phyloP scores from a whole-genome alignment of 805 yeast species.

The Saccharomyces mikatae region DNA sequence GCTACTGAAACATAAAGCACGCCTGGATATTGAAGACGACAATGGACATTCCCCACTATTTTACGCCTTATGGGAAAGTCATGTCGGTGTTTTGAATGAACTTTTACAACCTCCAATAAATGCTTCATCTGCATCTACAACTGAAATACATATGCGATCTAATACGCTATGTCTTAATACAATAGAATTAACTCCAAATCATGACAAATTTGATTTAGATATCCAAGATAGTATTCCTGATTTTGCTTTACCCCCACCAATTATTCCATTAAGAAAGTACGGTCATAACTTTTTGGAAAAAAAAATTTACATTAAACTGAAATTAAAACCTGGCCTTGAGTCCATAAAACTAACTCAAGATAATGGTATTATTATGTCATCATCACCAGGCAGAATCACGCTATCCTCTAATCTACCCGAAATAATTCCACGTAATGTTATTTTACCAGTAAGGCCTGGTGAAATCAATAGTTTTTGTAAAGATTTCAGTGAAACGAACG shows the following conservation, averaged over 20 bases:
- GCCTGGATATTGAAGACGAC: slow-evolving; percentile 60
- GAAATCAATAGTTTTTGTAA: neutral
- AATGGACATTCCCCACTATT: slow-evolving; percentile 74
- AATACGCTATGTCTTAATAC: slow-evolving; percentile 4
- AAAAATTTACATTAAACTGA: slow-evolving; percentile 73
- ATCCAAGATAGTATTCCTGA: slow-evolving; percentile 74
- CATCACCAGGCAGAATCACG: slow-evolving; percentile 75
- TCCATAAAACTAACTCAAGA: slow-evolving; percentile 40
- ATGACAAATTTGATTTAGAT: slow-evolving; percentile 27
- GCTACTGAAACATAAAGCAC: slow-evolving; percentile 67
- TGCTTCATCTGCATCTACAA: slow-evolving; percentile 5
- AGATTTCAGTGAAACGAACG: neutral
- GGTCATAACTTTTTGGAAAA: slow-evolving; percentile 94
- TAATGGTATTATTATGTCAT: slow-evolving; percentile 34
- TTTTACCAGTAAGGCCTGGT: slow-evolving; percentile 56
- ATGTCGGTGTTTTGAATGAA: slow-evolving; percentile 68
- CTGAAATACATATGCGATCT: slow-evolving; percentile 2
- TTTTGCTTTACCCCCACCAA: slow-evolving; percentile 89
- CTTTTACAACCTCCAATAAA: slow-evolving; percentile 34
- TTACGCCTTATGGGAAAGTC: slow-evolving; percentile 93
- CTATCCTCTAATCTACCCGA: slow-evolving; percentile 69
- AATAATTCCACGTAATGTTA: slow-evolving; percentile 78
- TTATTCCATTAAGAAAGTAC: slow-evolving; percentile 83
- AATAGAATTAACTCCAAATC: slow-evolving; percentile 1
- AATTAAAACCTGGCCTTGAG: slow-evolving; percentile 45